Conservation (phyloP, 345 rosid species). For the Psidium friedrichsthalianum region DNA sequence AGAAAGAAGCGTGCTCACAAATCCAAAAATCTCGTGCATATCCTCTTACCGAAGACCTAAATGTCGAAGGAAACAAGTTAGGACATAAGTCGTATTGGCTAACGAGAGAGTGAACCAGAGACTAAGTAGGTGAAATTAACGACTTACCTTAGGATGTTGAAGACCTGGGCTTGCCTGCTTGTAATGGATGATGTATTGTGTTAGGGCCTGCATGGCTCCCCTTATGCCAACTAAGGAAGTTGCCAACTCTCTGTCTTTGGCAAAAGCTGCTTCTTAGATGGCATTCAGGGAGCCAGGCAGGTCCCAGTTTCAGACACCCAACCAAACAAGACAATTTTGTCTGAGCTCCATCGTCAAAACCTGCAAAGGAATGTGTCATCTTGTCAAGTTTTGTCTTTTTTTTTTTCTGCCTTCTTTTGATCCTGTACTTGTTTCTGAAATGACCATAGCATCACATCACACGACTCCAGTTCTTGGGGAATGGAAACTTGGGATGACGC, state of each 20-base stretch:
- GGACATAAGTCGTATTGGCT: background rate
- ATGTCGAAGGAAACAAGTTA: background rate
- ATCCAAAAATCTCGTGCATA: background rate
- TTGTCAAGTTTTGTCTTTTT: background rate
- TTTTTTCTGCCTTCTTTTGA: background rate
- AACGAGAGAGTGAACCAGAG: background rate
- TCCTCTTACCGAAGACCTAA: background rate
- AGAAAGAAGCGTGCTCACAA: background rate
- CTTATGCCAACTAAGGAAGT: conserved; percentile 36
- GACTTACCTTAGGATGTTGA: background rate
- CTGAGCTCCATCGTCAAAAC: background rate
- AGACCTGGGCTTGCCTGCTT: background rate
- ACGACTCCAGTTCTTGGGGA: background rate
- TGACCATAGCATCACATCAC: background rate
- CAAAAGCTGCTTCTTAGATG: conserved; percentile 30
- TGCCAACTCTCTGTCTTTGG: conserved; percentile 14
- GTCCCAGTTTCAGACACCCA: background rate
- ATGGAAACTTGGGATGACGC: background rate
- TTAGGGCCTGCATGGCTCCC: conserved; percentile 43
- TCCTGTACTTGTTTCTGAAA: background rate
- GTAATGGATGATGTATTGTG: background rate
- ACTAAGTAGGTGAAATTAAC: background rate
- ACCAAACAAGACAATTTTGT: background rate
- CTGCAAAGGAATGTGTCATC: background rate
- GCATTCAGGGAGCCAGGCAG: conserved; percentile 79